These are phyloP conservation scores for Eutypella sp. DNA, from an alignment of 2,329 filamentous ascomycete species.

Conservation along the genomic window DNA sequence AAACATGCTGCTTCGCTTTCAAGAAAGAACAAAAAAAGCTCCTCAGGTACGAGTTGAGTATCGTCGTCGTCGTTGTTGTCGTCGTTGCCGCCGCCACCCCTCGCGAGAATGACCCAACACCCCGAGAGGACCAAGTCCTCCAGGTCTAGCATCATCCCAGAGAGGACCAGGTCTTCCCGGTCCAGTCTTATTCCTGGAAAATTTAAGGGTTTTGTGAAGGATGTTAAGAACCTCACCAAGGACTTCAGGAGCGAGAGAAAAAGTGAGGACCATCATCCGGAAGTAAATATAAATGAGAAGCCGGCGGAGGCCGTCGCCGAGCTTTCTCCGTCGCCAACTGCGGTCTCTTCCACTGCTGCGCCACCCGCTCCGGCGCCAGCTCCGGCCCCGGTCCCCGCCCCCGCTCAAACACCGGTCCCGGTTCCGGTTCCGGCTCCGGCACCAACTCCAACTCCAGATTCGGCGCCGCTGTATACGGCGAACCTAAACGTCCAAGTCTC, in stretches of 20 bases:
- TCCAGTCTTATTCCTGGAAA: conserved; percentile 11
- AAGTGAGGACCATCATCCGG: conserved; percentile 12
- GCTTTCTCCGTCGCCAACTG: background rate
- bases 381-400: too few relatives aligned
- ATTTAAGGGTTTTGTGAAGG: conserved; percentile 22
- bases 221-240: conserved; percentile 20
- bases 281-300: background rate
- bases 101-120: background rate
- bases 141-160: background rate
- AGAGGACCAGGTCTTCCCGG: background rate
- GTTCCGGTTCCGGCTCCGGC: conserved; percentile 9
- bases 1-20: background rate
- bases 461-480: conserved; percentile 9
- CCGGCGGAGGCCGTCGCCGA: background rate
- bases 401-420: background rate
- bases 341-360: too few relatives aligned
- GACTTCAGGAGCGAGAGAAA: conserved; percentile 13
- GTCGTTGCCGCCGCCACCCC: too few relatives aligned
- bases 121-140: background rate
- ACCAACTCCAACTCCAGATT: conserved; percentile 10
- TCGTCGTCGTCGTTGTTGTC: too few relatives aligned
- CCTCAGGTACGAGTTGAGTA: background rate
- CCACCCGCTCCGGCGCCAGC: too few relatives aligned
- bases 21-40: background rate
- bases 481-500: conserved; percentile 38